phyloP scores from a whole-genome alignment of 164 flowering plant genomes.

The grape (Vitis vinifera) region DNA sequence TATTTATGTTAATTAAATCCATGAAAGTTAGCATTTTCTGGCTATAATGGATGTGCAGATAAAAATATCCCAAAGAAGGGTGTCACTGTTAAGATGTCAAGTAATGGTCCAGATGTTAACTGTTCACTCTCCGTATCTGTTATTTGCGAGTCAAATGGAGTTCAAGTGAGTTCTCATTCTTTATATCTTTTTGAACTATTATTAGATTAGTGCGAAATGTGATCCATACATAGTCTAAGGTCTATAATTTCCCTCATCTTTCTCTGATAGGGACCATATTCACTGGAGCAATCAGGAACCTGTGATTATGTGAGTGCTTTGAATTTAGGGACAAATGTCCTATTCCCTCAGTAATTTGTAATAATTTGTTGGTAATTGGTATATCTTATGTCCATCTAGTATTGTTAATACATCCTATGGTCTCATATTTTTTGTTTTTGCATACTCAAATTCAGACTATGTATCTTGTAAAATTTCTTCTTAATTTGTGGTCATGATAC shows the following conservation, averaged over 20 bases:
- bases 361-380: neutral
- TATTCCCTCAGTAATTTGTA: too few relatives aligned
- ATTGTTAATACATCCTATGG: too few relatives aligned
- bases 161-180: constrained; percentile 42
- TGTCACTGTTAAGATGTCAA: constrained; percentile 64
- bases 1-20: neutral
- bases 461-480: too few relatives aligned
- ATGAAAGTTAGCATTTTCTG: constrained; percentile 6
- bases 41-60: constrained; percentile 38
- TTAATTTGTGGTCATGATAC: too few relatives aligned
- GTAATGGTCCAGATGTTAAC: constrained; percentile 25
- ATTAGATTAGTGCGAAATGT: neutral
- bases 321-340: neutral
- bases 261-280: constrained; percentile 63
- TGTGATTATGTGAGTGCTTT: constrained; percentile 77
- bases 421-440: too few relatives aligned
- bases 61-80: constrained; percentile 61
- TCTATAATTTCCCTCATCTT: constrained; percentile 1
- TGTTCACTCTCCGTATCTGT: constrained; percentile 88
- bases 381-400: neutral
- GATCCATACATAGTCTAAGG: neutral
- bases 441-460: too few relatives aligned
- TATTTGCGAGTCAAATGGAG: constrained; percentile 53
- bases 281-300: constrained; percentile 44
- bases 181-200: neutral